These are phyloP conservation scores for Aspergillus sergii DNA, from an alignment of 2,329 filamentous ascomycete species.

Conservation along the genomic window DNA sequence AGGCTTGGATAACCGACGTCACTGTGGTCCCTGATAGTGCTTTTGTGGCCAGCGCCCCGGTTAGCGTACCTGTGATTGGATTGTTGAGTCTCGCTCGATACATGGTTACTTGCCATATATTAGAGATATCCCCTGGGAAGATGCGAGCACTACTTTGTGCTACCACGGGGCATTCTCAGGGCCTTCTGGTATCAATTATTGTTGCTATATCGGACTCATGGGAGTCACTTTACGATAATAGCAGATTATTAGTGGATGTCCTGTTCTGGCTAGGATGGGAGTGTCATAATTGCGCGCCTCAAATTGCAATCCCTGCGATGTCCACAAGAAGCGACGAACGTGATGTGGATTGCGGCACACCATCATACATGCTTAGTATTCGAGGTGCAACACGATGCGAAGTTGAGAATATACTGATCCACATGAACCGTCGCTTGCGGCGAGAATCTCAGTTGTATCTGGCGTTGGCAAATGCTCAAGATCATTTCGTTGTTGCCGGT, in stretches of 20 bases:
- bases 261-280: slow-evolving; percentile 27
- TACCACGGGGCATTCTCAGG: slow-evolving; percentile 44
- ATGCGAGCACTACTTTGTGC: slow-evolving; percentile 27
- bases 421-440: slow-evolving; percentile 11
- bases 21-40: slow-evolving; percentile 30
- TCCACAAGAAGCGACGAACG: neutral
- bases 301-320: neutral
- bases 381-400: slow-evolving; percentile 11
- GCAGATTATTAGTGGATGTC: slow-evolving; percentile 29
- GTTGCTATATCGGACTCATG: slow-evolving; percentile 37
- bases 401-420: slow-evolving; percentile 3
- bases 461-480: slow-evolving; percentile 18
- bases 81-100: slow-evolving; percentile 38
- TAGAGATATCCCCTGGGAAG: slow-evolving; percentile 33
- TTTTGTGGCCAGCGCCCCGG: slow-evolving; percentile 39
- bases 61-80: slow-evolving; percentile 45
- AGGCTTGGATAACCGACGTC: slow-evolving; percentile 25
- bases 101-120: slow-evolving; percentile 30
- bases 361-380: slow-evolving; percentile 21
- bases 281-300: slow-evolving; percentile 17
- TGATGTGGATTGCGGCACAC: neutral
- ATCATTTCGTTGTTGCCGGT: slow-evolving; percentile 22
- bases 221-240: slow-evolving; percentile 34
- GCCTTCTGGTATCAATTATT: slow-evolving; percentile 39
- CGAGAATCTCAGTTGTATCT: slow-evolving; percentile 5